phyloP scores from a whole-genome alignment of 768 basidiomycete species.

The Amyloporia xantha region DNA sequence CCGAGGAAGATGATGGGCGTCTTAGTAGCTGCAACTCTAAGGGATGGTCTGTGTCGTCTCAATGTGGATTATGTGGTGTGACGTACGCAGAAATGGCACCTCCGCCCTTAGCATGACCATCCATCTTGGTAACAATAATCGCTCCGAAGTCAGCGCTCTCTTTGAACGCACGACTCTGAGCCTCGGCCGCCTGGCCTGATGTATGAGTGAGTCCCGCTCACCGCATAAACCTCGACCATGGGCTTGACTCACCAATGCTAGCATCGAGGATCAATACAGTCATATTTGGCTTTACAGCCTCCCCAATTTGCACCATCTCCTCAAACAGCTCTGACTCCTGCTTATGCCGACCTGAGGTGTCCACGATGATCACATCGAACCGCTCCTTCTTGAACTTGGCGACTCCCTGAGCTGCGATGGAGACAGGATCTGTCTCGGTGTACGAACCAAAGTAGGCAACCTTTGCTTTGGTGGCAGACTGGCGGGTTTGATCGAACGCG shows the following conservation, averaged over 20 bases:
- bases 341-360: constrained; percentile 95
- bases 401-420: constrained; percentile 91
- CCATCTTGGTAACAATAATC: constrained; percentile 99
- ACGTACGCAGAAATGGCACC: constrained; percentile 98
- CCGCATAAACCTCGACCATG: not conserved
- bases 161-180: constrained; percentile 95
- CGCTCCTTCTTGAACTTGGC: constrained; percentile 97
- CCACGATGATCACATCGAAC: constrained; percentile 98
- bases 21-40: constrained; percentile 94
- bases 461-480: constrained; percentile 98
- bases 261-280: constrained; percentile 94
- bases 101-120: constrained; percentile 98
- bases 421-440: constrained; percentile 96
- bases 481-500: constrained; percentile 97
- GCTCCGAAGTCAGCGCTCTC: constrained; percentile 97
- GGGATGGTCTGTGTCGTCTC: not conserved
- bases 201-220: not conserved
- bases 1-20: constrained; percentile 99
- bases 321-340: constrained; percentile 95
- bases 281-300: constrained; percentile 93
- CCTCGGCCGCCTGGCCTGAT: constrained; percentile 90
- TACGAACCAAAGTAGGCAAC: constrained; percentile 99
- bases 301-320: constrained; percentile 96
- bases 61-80: not conserved
- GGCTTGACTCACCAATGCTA: constrained; percentile 65